Evolutionary conservation across 2,329 filamentous ascomycete genomes (phyloP).

Genomic region (Diaporthe helianthi): DNA sequence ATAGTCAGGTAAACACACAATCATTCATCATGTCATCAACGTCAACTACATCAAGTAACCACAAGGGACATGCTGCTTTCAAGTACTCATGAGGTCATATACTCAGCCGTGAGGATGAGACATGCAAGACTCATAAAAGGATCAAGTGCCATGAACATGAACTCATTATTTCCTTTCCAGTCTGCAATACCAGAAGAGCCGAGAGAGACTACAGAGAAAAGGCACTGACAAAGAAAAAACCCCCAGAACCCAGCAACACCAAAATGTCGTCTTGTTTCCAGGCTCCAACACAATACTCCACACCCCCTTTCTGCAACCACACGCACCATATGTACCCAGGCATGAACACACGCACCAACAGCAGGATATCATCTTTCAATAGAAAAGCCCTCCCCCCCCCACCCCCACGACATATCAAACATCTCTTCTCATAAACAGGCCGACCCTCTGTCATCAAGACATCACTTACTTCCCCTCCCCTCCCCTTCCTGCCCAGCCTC

Average conservation of each 20-base stretch:
- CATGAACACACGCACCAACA: not conserved
- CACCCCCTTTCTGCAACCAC: not conserved
- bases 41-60: constrained; percentile 11
- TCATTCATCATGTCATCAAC: not conserved
- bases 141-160: constrained; percentile 9
- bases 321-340: too few species aligned
- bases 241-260: too few species aligned
- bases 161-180: constrained; percentile 4
- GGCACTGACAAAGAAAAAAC: not conserved
- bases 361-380: not conserved
- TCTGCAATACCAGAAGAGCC: not conserved
- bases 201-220: not conserved
- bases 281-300: not conserved
- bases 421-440: not conserved
- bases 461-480: not conserved
- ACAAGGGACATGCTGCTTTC: not conserved
- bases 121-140: constrained; percentile 4
- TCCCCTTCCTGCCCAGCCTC: not conserved
- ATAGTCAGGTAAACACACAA: not conserved
- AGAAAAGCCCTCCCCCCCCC: too few species aligned
- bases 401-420: too few species aligned
- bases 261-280: too few species aligned
- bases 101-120: not conserved
- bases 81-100: not conserved
- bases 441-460: too few species aligned